Evolutionary conservation across 169 alveolate species (phyloP).

Genomic region (Perkinsus olseni): DNA sequence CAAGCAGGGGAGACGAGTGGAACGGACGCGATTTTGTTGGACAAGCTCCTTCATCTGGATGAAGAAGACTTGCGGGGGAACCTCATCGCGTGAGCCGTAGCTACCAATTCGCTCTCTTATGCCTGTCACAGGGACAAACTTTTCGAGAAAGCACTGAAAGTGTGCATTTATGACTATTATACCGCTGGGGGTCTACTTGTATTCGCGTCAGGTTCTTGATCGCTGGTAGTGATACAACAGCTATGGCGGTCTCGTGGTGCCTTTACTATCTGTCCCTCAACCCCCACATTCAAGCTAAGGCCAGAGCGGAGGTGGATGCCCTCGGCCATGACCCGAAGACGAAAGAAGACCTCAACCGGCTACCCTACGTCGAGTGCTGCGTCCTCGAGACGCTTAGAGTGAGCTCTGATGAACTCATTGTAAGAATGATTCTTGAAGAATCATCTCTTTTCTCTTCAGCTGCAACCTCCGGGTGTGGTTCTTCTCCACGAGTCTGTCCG

Average conservation of each 20-base stretch:
- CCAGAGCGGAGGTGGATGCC: background rate
- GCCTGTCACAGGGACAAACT: background rate
- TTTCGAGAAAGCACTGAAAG: too few species aligned
- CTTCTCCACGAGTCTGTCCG: background rate
- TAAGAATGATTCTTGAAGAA: background rate
- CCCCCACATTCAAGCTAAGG: background rate
- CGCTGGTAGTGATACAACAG: background rate
- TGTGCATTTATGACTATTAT: too few species aligned
- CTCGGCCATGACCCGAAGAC: background rate
- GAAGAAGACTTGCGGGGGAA: background rate
- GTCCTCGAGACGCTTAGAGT: background rate
- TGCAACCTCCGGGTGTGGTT: background rate
- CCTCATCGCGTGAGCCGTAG: background rate
- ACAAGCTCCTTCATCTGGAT: background rate
- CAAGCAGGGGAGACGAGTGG: background rate
- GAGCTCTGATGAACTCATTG: background rate
- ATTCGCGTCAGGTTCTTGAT: background rate
- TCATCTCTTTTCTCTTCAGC: background rate
- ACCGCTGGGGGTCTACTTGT: too few species aligned
- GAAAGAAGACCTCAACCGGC: background rate
- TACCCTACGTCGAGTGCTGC: background rate
- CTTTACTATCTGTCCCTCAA: background rate
- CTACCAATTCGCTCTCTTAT: background rate
- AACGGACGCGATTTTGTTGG: background rate
- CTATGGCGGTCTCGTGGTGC: background rate